These are phyloP conservation scores for Narthecium ossifragum DNA, from an alignment of 106 monocot species.

Conservation along the genomic window DNA sequence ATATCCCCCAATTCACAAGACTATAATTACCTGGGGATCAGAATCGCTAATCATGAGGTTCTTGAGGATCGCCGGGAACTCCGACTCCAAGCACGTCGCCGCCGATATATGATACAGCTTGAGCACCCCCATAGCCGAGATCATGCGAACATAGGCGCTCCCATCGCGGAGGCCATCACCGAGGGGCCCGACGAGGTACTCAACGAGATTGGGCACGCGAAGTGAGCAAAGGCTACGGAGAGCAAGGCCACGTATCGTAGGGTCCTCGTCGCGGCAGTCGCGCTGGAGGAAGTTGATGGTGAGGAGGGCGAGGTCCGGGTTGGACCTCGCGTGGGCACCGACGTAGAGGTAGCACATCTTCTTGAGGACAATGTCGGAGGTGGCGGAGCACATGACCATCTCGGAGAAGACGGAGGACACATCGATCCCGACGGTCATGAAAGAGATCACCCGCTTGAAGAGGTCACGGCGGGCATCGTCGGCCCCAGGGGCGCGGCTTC, in stretches of 20 bases:
- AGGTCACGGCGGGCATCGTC: conserved; percentile 82
- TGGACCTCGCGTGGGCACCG: conserved; percentile 66
- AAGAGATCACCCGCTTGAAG: conserved; percentile 97
- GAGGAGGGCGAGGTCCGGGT: conserved; percentile 93
- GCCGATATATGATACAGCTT: conserved; percentile 87
- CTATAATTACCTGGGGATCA: conserved; percentile 68
- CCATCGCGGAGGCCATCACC: conserved; percentile 57
- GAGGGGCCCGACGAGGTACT: conserved; percentile 88
- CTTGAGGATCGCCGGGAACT: conserved; percentile 69
- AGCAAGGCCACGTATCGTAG: conserved; percentile 94
- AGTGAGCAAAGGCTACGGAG: conserved; percentile 80
- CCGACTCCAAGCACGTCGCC: conserved; percentile 67
- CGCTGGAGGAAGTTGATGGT: conserved; percentile 95
- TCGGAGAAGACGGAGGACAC: conserved; percentile 93
- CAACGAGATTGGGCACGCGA: conserved; percentile 76
- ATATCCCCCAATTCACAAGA: not conserved
- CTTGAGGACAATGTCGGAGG: conserved; percentile 91
- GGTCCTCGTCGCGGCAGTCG: conserved; percentile 91
- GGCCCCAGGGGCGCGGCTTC: conserved; percentile 69
- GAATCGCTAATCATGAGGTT: conserved; percentile 75
- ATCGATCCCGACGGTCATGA: conserved; percentile 98
- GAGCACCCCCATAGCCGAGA: conserved; percentile 68
- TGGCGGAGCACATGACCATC: conserved; percentile 99
- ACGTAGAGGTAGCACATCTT: conserved; percentile 99
- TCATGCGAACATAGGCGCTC: conserved; percentile 78